Evolutionary conservation across 2,329 filamentous ascomycete species (phyloP).

Genomic region (Kalaharituber pfeilii): DNA sequence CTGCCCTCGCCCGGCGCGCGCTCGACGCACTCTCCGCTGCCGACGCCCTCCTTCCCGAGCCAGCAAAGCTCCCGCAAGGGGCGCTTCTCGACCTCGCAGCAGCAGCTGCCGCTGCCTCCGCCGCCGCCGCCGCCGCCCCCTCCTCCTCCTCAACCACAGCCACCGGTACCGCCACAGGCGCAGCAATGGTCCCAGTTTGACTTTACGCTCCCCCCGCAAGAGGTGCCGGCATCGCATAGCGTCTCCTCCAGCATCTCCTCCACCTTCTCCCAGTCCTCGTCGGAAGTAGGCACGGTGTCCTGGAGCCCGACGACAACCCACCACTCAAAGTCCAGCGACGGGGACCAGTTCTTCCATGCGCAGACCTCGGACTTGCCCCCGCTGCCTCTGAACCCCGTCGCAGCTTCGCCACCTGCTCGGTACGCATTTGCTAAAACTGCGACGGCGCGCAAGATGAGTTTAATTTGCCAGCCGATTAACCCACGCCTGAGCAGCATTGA

Average conservation of each 20-base stretch:
- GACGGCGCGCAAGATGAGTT: background rate
- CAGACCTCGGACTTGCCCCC: background rate
- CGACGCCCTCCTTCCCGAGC: background rate
- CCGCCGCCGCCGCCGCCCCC: background rate
- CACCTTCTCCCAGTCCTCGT: background rate
- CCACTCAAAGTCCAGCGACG: conserved; percentile 1
- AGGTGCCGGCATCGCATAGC: background rate
- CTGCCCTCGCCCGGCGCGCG: background rate
- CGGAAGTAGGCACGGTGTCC: background rate
- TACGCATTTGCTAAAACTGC: conserved; percentile 1
- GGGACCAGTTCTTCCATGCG: background rate
- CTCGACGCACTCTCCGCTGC: background rate
- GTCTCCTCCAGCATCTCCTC: background rate
- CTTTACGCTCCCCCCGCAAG: background rate
- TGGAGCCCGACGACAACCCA: background rate
- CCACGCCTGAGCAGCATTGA: background rate
- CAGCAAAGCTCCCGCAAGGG: background rate
- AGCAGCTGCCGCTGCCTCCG: background rate
- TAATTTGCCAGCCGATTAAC: background rate
- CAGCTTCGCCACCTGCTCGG: background rate
- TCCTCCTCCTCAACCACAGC: background rate
- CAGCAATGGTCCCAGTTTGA: background rate
- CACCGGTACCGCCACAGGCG: background rate
- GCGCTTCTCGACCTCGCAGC: background rate
- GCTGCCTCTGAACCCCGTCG: background rate